Base-by-base conservation (phyloP, 768 basidiomycete genomes). In the Gymnopilus junonius region DNA sequence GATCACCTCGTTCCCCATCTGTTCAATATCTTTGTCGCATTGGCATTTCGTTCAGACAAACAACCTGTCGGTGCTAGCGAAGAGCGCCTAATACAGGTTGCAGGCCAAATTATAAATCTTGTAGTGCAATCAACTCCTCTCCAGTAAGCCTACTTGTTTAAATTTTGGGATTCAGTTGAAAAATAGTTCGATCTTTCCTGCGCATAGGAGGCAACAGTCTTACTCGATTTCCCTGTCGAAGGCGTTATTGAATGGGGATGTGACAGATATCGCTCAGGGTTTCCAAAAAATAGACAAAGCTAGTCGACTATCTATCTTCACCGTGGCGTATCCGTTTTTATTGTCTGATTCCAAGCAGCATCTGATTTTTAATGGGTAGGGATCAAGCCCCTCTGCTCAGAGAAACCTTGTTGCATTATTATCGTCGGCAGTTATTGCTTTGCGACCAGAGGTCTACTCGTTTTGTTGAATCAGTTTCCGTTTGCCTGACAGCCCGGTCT, bases 1-100 rank as follows among this genome's bases (percentile, higher is more conserved):
- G 93, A 97, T 66, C 80, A 82, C 20, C 77, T 99, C 1, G 82
- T 95, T 2, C 87, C 91, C 15, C 79, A 84, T 29, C 69, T 99
- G 4, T 93, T 87, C 69, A 86, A 87, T 54, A 73, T 97, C 31
- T 82, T 84, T 59, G 72, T 83, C 39, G 80, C 77, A 61, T 79
- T 80, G 11, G 81, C 81, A 7, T 65, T 83, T 37, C 59, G 67
- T 6, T 67, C 74, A 25, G 66, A 69, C 11, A 67, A 71, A 6
- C 67, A 69, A 20, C 63, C 57, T n/a, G 67, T 74, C 59, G 71
- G 80, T 37, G 78, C 78, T 6, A 75, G 73, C 1, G 81, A 87
- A 55, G 69, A 71, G 14, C 77, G 91, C 40, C 72, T 96, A 21
- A 73, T 95, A 4, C 76, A 76, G 11, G 84, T 86, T 4, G 85